Conservation (phyloP, 2,329 filamentous ascomycete species). For the Exserohilum rostratum region DNA sequence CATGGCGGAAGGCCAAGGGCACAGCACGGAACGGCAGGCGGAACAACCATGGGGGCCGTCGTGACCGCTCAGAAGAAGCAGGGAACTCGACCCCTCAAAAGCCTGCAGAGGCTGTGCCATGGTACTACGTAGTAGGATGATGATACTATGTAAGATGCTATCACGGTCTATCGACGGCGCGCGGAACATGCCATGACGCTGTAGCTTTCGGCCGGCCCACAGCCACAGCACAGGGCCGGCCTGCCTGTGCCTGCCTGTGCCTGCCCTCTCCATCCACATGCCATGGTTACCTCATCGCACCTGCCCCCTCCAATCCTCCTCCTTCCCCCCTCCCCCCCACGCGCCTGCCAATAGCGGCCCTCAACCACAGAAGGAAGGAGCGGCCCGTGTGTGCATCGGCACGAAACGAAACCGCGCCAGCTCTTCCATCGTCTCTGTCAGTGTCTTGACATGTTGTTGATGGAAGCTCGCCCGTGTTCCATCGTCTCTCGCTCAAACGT, state of each 20-base stretch:
- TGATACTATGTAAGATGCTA: not conserved
- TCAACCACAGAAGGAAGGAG: slow-evolving; percentile 9
- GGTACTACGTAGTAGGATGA: too few relatives aligned
- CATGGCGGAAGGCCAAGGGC: slow-evolving; percentile 14
- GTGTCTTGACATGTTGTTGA: too few relatives aligned
- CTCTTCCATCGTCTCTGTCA: too few relatives aligned
- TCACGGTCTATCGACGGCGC: too few relatives aligned
- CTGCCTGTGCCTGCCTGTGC: too few relatives aligned
- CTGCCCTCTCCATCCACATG: too few relatives aligned
- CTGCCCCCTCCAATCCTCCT: slow-evolving; percentile 9
- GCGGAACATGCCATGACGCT: too few relatives aligned
- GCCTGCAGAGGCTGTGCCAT: not conserved
- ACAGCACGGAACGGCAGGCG: slow-evolving; percentile 15
- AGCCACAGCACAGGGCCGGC: too few relatives aligned
- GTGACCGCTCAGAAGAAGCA: slow-evolving; percentile 14
- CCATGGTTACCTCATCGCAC: slow-evolving; percentile 18
- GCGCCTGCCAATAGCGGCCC: slow-evolving; percentile 21
- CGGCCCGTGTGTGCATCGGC: slow-evolving; percentile 16
- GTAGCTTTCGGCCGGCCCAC: too few relatives aligned
- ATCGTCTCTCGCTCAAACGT: too few relatives aligned
- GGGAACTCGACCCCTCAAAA: not conserved
- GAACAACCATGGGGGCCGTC: slow-evolving; percentile 9
- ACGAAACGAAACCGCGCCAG: slow-evolving; percentile 10
- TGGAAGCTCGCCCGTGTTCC: too few relatives aligned
- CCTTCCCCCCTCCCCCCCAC: too few relatives aligned